A percentile compares a stretch with the other conserved stretches of the same genome.
These are phyloP conservation scores for Pseudogymnoascus sp. DNA, from an alignment of 2,329 filamentous ascomycete genomes.

Conservation along the genomic window DNA sequence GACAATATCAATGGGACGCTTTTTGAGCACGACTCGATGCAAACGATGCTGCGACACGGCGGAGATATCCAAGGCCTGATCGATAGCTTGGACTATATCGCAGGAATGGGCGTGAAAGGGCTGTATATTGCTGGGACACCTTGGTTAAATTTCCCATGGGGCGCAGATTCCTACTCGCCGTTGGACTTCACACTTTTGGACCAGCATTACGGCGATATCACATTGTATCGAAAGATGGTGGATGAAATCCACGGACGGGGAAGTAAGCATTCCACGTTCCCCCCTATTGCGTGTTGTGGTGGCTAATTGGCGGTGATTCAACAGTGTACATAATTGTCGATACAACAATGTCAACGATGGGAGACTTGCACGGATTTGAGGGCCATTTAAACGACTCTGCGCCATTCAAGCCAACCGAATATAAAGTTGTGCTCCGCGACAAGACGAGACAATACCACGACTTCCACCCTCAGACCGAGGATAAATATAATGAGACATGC, in stretches of 20 bases:
- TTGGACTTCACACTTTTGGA: slow-evolving; percentile 57
- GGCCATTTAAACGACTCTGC: slow-evolving; percentile 50
- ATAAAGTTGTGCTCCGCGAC: slow-evolving; percentile 39
- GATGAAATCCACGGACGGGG: slow-evolving; percentile 50
- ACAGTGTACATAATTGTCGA: slow-evolving; percentile 56
- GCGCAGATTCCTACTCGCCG: slow-evolving; percentile 49
- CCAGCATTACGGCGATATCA: slow-evolving; percentile 52
- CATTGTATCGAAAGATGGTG: slow-evolving; percentile 49
- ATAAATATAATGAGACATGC: slow-evolving; percentile 45
- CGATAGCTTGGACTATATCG: slow-evolving; percentile 56
- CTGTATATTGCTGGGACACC: slow-evolving; percentile 55
- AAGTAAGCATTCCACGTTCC: slow-evolving; percentile 24
- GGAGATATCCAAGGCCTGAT: slow-evolving; percentile 51
- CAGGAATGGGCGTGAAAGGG: slow-evolving; percentile 59
- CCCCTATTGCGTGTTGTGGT: neutral
- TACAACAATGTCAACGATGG: slow-evolving; percentile 59
- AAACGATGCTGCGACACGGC: slow-evolving; percentile 56
- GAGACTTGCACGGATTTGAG: slow-evolving; percentile 56
- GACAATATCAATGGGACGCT: slow-evolving; percentile 54
- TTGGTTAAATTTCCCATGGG: slow-evolving; percentile 58
- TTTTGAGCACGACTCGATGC: slow-evolving; percentile 54
- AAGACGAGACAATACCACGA: slow-evolving; percentile 52
- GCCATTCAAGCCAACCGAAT: slow-evolving; percentile 47
- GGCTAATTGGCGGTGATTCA: neutral
- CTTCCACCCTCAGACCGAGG: slow-evolving; percentile 36